Evolutionary conservation across 345 rosid genomes (phyloP), one percentile per base, ranked within the genome.

Genomic region (Xanthoceras sorbifolium): DNA sequence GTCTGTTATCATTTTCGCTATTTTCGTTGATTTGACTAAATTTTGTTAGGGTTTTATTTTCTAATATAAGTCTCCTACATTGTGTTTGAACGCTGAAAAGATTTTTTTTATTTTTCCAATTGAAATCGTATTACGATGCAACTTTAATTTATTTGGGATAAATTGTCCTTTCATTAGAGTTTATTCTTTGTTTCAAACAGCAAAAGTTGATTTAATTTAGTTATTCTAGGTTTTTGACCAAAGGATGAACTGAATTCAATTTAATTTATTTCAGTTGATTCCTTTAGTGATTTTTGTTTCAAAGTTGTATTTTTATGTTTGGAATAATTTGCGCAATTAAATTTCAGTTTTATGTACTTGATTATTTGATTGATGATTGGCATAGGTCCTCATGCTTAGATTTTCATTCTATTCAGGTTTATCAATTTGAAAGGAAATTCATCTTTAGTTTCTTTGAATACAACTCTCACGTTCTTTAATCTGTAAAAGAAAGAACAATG

Each of bases 401-500:
- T 25, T 72, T 71, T 20, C 11, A 9, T 64, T 52, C 29, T 75
- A 4, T 48, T 34, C 26, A 61, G 36, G 36, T 63, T 62, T 28
- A 25, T 46, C 12, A 63, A 54, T n/a, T 74, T 52, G 62, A 28
- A 48, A 50, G 62, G 14, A 26, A 28, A 28, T 74, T 64, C 5
- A 5, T 74, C 0, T 17, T 11, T 60, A 17, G n/a, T 25, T 18
- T 25, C 28, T 73, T 67, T 46, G 22, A 59, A 25, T 61, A 15
- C 2, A 40, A n/a, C 28, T 26, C 26, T 61, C n/a, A 18, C 3
- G 22, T 17, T 50, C 3, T n/a, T 50, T 11, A 25, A 20, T 64
- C n/a, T 64, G 55, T 46, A 4, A 36, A 18, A 25, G 61, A 50
- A 6, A 69, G 42, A 71, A 34, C 12, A 34, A 88, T 88, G 91